These are phyloP conservation scores for Aureobasidium sp. DNA, from an alignment of 2,329 filamentous ascomycete genomes.

Conservation along the genomic window DNA sequence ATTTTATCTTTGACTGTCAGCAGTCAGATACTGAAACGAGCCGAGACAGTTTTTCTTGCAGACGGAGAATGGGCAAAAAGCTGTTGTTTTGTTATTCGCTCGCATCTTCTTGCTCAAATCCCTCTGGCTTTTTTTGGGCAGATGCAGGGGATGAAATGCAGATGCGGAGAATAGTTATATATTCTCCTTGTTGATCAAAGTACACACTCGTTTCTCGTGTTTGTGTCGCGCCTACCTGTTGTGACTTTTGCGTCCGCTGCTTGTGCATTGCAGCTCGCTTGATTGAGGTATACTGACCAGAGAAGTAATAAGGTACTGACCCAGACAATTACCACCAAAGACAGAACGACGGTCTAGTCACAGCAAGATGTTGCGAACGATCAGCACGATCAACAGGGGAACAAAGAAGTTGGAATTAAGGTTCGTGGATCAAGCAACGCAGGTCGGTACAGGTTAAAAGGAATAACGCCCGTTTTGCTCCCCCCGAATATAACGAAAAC, in stretches of 20 bases:
- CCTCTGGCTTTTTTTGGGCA: neutral
- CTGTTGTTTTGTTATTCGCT: neutral
- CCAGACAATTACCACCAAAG: too few species aligned
- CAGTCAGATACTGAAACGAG: neutral
- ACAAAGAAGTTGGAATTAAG: neutral
- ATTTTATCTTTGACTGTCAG: neutral
- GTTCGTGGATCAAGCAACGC: slow-evolving; percentile 3
- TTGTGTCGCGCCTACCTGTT: neutral
- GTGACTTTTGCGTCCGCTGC: neutral
- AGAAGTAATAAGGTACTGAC: neutral
- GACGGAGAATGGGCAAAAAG: neutral
- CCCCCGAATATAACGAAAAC: neutral
- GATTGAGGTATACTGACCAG: neutral
- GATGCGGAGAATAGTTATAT: neutral
- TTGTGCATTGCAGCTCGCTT: neutral
- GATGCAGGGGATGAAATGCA: neutral
- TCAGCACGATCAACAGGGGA: neutral
- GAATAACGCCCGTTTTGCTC: slow-evolving; percentile 5
- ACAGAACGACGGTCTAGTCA: neutral
- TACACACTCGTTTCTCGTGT: neutral
- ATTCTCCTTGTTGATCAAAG: neutral
- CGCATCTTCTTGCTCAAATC: neutral
- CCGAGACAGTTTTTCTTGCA: neutral
- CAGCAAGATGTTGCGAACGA: neutral
- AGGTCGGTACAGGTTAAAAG: neutral